These are phyloP conservation scores for Besnoitia besnoiti DNA, from an alignment of 169 alveolate species.

Conservation along the genomic window DNA sequence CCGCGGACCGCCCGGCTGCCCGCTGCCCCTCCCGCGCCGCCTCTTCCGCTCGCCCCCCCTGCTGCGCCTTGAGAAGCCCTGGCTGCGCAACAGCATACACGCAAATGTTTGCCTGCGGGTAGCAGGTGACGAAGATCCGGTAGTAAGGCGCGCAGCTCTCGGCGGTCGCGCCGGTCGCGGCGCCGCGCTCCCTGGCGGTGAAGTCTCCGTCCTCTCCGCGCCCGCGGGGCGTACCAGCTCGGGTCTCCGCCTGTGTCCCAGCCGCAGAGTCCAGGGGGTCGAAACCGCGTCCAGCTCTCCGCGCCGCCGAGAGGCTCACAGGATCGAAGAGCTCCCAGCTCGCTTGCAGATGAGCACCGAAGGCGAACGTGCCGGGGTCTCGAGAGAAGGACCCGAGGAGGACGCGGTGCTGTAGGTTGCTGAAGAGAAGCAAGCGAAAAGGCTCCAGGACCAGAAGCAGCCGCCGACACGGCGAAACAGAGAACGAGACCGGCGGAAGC, in stretches of 20 bases:
- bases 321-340: constrained; percentile 10
- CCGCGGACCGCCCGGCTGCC: not conserved
- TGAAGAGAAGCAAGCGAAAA: constrained; percentile 34
- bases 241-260: not conserved
- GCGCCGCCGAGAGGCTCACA: not conserved
- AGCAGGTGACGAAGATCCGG: constrained; percentile 31
- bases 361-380: not conserved
- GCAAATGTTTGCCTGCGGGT: constrained; percentile 15
- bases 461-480: not conserved
- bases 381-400: not conserved
- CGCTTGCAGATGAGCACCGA: constrained; percentile 1
- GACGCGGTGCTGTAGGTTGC: constrained; percentile 2
- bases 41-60: not conserved
- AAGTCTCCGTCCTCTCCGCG: not conserved
- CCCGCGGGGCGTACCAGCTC: not conserved
- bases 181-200: not conserved
- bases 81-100: not conserved
- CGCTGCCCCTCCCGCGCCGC: too few relatives aligned
- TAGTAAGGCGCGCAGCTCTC: not conserved
- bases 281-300: too few relatives aligned
- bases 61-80: not conserved
- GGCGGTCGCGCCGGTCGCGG: not conserved
- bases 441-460: constrained; percentile 13
- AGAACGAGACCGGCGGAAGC: constrained; percentile 4
- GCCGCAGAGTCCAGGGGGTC: not conserved